These are phyloP conservation scores for Isabelozyma heimii DNA, from an alignment of 805 yeast species.

Conservation along the genomic window DNA sequence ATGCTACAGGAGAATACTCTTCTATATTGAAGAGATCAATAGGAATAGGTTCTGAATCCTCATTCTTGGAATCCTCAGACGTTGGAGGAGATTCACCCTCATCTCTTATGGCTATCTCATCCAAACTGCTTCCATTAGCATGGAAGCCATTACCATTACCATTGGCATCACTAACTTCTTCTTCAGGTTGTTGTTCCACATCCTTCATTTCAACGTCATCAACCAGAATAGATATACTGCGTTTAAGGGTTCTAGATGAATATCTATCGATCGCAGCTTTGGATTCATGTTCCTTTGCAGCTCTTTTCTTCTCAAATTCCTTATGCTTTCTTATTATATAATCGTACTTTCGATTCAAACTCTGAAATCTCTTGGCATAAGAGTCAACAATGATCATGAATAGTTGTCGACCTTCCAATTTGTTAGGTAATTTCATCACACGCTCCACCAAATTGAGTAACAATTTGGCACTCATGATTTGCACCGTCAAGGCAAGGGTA, in stretches of 20 bases:
- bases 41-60: conserved; percentile 2
- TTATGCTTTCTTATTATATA: conserved; percentile 63
- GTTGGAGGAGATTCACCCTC: conserved; percentile 1
- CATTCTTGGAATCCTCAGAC: conserved; percentile 9
- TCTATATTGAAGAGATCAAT: conserved; percentile 35
- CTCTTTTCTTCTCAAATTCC: conserved; percentile 45
- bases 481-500: conserved; percentile 82
- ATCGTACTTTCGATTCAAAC: conserved; percentile 69
- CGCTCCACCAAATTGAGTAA: conserved; percentile 85
- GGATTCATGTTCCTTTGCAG: conserved; percentile 39
- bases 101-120: conserved; percentile 5
- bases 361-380: conserved; percentile 75
- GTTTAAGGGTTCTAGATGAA: conserved; percentile 15
- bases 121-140: conserved; percentile 2
- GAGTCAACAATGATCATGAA: conserved; percentile 85
- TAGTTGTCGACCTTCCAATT: conserved; percentile 78
- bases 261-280: conserved; percentile 40
- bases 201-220: conserved; percentile 26
- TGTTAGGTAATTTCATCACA: conserved; percentile 76
- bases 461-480: conserved; percentile 93
- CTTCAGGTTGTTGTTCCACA: conserved; percentile 5
- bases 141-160: conserved; percentile 1
- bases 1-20: conserved; percentile 54
- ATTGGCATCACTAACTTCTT: conserved; percentile 1
- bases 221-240: conserved; percentile 11